Evolutionary conservation across 164 flowering plant species (phyloP).

Genomic region (Taxillus chinensis): DNA sequence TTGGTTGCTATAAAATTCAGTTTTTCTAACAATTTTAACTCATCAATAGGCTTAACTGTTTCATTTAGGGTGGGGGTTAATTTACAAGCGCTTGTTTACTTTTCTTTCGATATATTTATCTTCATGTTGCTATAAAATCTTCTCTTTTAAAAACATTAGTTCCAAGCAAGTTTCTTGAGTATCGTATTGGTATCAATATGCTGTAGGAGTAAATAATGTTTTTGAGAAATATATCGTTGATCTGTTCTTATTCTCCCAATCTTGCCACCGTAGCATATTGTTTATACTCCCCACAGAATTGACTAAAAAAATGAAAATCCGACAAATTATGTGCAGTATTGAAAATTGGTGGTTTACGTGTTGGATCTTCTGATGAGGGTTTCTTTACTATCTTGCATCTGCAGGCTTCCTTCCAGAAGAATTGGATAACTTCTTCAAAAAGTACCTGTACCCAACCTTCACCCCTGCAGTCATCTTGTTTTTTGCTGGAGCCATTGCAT

Average conservation of each 20-base stretch:
- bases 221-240: background rate
- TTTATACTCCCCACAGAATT: background rate
- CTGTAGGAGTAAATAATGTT: background rate
- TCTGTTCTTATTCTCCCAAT: background rate
- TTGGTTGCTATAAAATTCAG: no score
- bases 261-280: no score
- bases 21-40: no score
- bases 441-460: conserved; percentile 82
- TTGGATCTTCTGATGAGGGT: no score
- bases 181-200: no score
- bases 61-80: no score
- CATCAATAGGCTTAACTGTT: no score
- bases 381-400: conserved; percentile 1
- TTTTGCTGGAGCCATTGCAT: conserved; percentile 69
- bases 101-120: no score
- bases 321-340: background rate
- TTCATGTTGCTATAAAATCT: no score
- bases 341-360: background rate
- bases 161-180: no score
- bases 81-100: no score
- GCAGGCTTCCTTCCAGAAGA: conserved; percentile 94
- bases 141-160: no score
- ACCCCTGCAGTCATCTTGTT: conserved; percentile 86
- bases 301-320: background rate
- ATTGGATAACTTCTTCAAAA: conserved; percentile 82